phyloP scores from a whole-genome alignment of 225 moss, liverwort and hornwort genomes.

The Sphagnum contortum region DNA sequence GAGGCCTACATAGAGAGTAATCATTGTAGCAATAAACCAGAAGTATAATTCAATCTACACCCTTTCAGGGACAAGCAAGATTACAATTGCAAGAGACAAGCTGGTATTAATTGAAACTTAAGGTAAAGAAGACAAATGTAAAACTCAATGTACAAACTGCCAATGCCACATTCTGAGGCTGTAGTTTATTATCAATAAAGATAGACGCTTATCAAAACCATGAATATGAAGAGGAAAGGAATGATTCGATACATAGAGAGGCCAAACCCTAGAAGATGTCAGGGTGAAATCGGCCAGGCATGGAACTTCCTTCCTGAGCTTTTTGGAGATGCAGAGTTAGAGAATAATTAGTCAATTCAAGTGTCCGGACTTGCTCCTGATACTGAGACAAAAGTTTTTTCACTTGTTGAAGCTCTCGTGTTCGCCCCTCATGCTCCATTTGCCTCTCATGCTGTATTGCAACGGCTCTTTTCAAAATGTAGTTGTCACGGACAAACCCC shows the following conservation, averaged over 20 bases:
- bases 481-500: slow-evolving; percentile 57
- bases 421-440: slow-evolving; percentile 52
- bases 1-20: too few relatives aligned
- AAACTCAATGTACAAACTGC: too few relatives aligned
- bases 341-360: slow-evolving; percentile 57
- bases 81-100: too few relatives aligned
- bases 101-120: too few relatives aligned
- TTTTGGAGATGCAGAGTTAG: slow-evolving; percentile 69
- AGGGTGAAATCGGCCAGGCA: slow-evolving; percentile 77
- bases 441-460: slow-evolving; percentile 69
- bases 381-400: slow-evolving; percentile 60
- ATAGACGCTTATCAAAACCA: too few relatives aligned
- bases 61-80: too few relatives aligned
- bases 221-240: slow-evolving; percentile 5
- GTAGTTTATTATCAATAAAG: too few relatives aligned
- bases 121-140: too few relatives aligned
- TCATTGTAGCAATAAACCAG: too few relatives aligned
- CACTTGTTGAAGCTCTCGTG: slow-evolving; percentile 50
- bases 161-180: too few relatives aligned
- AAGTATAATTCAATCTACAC: too few relatives aligned
- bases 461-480: slow-evolving; percentile 69
- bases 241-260: neutral
- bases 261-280: slow-evolving; percentile 42
- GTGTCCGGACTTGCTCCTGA: slow-evolving; percentile 63
- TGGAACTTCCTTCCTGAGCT: slow-evolving; percentile 77